Evolutionary conservation across 2,329 filamentous ascomycete genomes (phyloP).

Genomic region (Coniochaeta sp.): DNA sequence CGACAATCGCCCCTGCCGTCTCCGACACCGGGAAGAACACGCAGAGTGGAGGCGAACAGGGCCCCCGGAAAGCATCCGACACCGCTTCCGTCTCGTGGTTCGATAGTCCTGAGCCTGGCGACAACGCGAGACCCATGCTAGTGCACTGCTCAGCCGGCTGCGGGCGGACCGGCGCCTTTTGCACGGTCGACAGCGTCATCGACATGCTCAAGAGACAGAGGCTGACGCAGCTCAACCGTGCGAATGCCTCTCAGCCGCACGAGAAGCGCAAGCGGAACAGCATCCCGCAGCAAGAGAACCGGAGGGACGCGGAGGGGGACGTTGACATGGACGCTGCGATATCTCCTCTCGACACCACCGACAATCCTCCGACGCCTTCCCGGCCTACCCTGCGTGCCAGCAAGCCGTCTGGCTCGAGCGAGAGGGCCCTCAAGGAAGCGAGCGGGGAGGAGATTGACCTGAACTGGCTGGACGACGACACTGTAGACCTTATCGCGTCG

Average conservation of each 20-base stretch:
- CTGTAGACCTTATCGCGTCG: slow-evolving; percentile 71
- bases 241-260: slow-evolving; percentile 6
- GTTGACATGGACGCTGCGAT: slow-evolving; percentile 30
- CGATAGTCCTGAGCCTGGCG: slow-evolving; percentile 52
- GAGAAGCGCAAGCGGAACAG: slow-evolving; percentile 11
- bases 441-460: slow-evolving; percentile 29
- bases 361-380: neutral
- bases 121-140: slow-evolving; percentile 60
- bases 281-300: neutral
- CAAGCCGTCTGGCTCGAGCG: neutral
- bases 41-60: neutral
- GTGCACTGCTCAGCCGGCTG: slow-evolving; percentile 97
- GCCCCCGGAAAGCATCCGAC: slow-evolving; percentile 10
- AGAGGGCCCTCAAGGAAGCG: neutral
- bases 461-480: slow-evolving; percentile 62
- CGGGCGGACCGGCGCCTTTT: slow-evolving; percentile 92
- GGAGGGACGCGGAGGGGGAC: slow-evolving; percentile 35
- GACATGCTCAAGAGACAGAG: slow-evolving; percentile 93
- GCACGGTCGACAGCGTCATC: slow-evolving; percentile 90
- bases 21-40: neutral
- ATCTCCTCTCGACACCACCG: neutral
- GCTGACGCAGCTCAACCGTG: slow-evolving; percentile 14
- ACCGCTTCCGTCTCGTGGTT: slow-evolving; percentile 35
- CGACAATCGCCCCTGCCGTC: slow-evolving; percentile 13
- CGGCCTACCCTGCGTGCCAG: neutral